A percentile compares a stretch with the other conserved stretches of the same genome.
Conservation (phyloP, 352 stramenopile genomes). For the Elongisporangium anandrum region DNA sequence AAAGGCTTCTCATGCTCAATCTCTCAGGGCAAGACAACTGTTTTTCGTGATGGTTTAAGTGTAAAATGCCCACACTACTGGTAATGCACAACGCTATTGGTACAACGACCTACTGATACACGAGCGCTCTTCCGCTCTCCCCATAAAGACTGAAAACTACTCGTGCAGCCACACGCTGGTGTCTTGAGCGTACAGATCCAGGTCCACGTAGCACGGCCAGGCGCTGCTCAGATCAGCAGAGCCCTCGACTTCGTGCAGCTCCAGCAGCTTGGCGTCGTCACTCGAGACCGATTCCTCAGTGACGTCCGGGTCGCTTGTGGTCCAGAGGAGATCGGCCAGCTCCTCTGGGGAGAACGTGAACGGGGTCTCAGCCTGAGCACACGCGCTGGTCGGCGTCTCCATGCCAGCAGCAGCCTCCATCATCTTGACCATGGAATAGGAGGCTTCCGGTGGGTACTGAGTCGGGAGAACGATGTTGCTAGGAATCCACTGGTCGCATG, state of each 20-base stretch:
- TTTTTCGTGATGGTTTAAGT: background rate
- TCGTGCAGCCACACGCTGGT: background rate
- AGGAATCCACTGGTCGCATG: background rate
- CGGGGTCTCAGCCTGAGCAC: conserved; percentile 8
- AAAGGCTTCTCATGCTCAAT: too few relatives aligned
- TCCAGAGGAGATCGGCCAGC: conserved; percentile 26
- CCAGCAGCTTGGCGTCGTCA: conserved; percentile 21
- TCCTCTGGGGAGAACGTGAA: conserved; percentile 27
- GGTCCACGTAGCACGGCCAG: background rate
- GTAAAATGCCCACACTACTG: background rate
- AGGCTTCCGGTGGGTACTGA: conserved; percentile 16
- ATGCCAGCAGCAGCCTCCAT: conserved; percentile 1
- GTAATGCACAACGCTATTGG: background rate
- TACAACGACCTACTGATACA: background rate
- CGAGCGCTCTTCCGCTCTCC: background rate
- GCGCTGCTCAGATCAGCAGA: background rate
- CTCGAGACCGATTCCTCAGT: conserved; percentile 14
- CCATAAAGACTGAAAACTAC: background rate
- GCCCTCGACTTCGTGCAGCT: conserved; percentile 6
- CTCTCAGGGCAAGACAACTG: background rate
- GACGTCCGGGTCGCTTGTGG: conserved; percentile 6
- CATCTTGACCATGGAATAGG: conserved; percentile 18
- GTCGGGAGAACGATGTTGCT: conserved; percentile 9
- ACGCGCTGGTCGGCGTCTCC: conserved; percentile 20
- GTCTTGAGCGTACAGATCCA: background rate